Conservation (phyloP, 495 filamentous ascomycete genomes). For the Oidiodendron maius region DNA sequence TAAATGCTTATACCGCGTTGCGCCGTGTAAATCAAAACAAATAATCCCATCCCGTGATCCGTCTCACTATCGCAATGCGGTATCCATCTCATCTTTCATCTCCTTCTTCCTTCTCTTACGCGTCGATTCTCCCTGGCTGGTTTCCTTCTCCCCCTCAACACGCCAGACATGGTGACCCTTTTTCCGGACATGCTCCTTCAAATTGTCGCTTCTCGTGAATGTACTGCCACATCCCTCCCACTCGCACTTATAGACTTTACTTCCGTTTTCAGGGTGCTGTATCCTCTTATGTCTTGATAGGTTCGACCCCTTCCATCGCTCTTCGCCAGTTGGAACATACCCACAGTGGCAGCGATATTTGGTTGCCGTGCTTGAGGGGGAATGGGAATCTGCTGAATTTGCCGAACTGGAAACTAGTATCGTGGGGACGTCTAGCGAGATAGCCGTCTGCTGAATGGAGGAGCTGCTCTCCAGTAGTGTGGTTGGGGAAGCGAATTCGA, state of each 20-base stretch:
- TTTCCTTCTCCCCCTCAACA: neutral
- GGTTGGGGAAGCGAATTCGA: neutral
- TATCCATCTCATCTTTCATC: neutral
- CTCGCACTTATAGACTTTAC: constrained; percentile 6
- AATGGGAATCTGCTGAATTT: neutral
- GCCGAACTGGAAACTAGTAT: neutral
- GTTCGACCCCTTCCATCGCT: constrained; percentile 22
- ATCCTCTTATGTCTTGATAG: constrained; percentile 20
- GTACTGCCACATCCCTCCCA: constrained; percentile 14
- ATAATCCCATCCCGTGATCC: neutral
- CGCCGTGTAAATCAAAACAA: neutral
- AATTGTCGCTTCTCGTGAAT: constrained; percentile 20
- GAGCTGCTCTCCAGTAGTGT: neutral
- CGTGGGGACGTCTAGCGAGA: neutral
- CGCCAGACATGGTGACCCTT: constrained; percentile 10
- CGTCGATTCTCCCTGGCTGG: neutral
- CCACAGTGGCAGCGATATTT: constrained; percentile 15
- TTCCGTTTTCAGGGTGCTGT: constrained; percentile 14
- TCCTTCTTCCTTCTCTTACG: neutral
- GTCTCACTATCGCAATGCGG: neutral
- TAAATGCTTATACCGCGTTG: neutral
- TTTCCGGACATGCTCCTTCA: constrained; percentile 19
- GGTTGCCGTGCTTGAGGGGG: neutral
- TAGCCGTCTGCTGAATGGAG: neutral
- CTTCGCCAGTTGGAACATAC: constrained; percentile 15